These are phyloP conservation scores for Stygiomarasmius scandens DNA, from an alignment of 1,284 basidiomycete species.

Conservation along the genomic window DNA sequence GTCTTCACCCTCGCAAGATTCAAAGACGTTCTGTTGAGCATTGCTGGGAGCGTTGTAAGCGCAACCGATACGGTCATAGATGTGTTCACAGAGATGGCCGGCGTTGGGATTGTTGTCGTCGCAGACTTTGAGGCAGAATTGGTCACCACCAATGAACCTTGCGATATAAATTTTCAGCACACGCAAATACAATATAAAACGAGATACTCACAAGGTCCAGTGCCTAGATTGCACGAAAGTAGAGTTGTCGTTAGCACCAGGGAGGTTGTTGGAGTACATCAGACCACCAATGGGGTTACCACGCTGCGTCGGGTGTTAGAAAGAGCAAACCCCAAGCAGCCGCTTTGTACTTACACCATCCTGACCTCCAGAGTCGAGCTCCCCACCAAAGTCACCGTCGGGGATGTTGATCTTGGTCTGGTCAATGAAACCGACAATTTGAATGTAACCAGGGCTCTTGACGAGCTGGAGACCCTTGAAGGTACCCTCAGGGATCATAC, in stretches of 20 bases:
- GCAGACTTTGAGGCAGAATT: constrained; percentile 61
- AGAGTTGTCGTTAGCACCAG: constrained; percentile 37
- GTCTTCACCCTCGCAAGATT: constrained; percentile 64
- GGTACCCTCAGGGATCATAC: constrained; percentile 56
- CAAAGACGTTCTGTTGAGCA: constrained; percentile 57
- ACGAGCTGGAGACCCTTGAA: constrained; percentile 57
- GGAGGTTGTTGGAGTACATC: constrained; percentile 62
- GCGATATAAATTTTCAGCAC: background rate
- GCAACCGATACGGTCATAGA: constrained; percentile 71
- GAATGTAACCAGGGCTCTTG: constrained; percentile 61
- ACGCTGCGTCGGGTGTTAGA: constrained; percentile 39
- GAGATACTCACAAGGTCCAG: constrained; percentile 55
- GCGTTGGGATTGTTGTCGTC: constrained; percentile 58
- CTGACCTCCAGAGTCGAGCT: constrained; percentile 70
- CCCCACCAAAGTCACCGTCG: constrained; percentile 64
- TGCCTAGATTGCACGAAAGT: constrained; percentile 53
- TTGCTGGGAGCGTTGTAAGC: constrained; percentile 69
- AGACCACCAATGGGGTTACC: constrained; percentile 68
- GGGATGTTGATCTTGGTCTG: constrained; percentile 61
- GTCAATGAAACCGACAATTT: constrained; percentile 64
- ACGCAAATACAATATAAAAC: constrained; percentile 2
- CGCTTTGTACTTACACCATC: constrained; percentile 41
- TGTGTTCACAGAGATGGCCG: constrained; percentile 59
- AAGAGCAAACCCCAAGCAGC: background rate
- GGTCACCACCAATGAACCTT: constrained; percentile 65